Conservation (phyloP, 192 early-diverging fungal genomes). For the Coemansia sp. region DNA sequence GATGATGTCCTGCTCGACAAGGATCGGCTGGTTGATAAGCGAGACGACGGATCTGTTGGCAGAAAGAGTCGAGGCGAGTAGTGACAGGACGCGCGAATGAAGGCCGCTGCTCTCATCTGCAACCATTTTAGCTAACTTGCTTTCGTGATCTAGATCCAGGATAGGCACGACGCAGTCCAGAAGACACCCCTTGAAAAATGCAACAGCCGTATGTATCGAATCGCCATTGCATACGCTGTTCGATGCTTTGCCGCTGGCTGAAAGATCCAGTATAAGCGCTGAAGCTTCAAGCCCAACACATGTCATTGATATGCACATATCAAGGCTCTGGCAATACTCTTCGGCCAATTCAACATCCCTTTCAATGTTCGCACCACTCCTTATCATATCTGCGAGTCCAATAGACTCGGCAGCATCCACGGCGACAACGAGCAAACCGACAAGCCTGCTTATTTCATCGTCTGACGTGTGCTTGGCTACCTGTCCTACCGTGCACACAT, state of each 20-base stretch:
- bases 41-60: slow-evolving; percentile 17
- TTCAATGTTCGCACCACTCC: slow-evolving; percentile 22
- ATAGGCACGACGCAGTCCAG: slow-evolving; percentile 41
- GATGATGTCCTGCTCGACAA: slow-evolving; percentile 43
- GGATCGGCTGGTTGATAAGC: slow-evolving; percentile 17
- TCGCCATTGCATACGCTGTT: slow-evolving; percentile 31
- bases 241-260: slow-evolving; percentile 27
- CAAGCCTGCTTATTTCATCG: slow-evolving; percentile 21
- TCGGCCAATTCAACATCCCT: slow-evolving; percentile 15
- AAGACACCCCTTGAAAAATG: slow-evolving; percentile 38
- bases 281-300: slow-evolving; percentile 43
- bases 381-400: slow-evolving; percentile 35
- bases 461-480: slow-evolving; percentile 15
- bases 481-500: slow-evolving; percentile 14
- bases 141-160: slow-evolving; percentile 18
- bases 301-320: slow-evolving; percentile 14
- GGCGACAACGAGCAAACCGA: slow-evolving; percentile 25
- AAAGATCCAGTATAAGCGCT: slow-evolving; percentile 18
- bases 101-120: slow-evolving; percentile 3
- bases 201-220: slow-evolving; percentile 24
- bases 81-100: slow-evolving; percentile 14
- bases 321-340: slow-evolving; percentile 26
- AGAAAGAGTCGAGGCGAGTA: slow-evolving; percentile 26
- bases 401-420: slow-evolving; percentile 27
- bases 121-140: slow-evolving; percentile 18